phyloP scores from a whole-genome alignment of 2,329 filamentous ascomycete genomes.

The Phoma sp. region DNA sequence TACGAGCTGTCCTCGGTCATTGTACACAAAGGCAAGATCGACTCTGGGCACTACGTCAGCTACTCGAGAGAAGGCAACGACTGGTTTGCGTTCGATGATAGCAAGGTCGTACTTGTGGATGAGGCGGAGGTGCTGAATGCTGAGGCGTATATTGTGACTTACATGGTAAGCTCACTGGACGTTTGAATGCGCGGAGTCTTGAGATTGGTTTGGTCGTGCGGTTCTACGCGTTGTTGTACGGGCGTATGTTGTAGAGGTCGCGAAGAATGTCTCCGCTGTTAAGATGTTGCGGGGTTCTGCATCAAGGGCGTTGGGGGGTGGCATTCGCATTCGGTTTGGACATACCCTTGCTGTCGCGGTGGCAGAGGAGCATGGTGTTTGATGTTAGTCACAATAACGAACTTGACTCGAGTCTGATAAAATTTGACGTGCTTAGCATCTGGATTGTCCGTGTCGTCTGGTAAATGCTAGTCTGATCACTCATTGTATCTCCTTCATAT shows the following conservation, averaged over 20 bases:
- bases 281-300: neutral
- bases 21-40: slow-evolving; percentile 90
- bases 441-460: too few species aligned
- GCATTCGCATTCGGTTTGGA: neutral
- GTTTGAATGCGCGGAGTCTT: slow-evolving; percentile 18
- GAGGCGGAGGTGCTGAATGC: slow-evolving; percentile 85
- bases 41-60: slow-evolving; percentile 91
- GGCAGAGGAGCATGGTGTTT: neutral
- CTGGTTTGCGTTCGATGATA: slow-evolving; percentile 97
- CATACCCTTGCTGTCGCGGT: neutral
- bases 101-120: slow-evolving; percentile 83
- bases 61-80: slow-evolving; percentile 83
- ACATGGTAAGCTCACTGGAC: slow-evolving; percentile 54
- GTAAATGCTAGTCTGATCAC: too few species aligned
- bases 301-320: neutral
- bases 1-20: slow-evolving; percentile 91
- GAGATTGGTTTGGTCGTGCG: too few species aligned
- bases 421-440: too few species aligned
- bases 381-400: neutral
- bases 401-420: neutral
- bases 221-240: too few species aligned
- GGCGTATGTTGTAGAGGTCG: too few species aligned
- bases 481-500: too few species aligned
- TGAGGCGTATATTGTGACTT: slow-evolving; percentile 91
- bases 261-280: too few species aligned